Evolutionary conservation across 2,329 filamentous ascomycete species (phyloP), one percentile per base, ranked within the genome.

Genomic region (Aspergillaceae sp.): DNA sequence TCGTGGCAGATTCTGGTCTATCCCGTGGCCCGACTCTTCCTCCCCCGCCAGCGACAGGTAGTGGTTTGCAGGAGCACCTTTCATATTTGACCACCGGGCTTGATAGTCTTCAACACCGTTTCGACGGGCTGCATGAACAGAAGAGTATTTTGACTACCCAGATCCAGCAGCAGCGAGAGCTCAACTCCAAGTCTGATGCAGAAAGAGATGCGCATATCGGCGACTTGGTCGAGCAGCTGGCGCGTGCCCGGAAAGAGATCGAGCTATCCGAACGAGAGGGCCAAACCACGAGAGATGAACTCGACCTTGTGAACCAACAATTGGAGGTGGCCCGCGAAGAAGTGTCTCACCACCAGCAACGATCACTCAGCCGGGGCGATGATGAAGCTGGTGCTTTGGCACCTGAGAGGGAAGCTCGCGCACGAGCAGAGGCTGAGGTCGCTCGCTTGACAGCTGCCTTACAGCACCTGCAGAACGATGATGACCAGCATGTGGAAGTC

Each of bases 161-260:
- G 64, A 91, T 96, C 59, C 91, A 94, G 69, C 90, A 97, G 63
- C 91, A 97, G 68, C 85, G 90, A 48, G 88, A 94, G 60, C 77
- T 96, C 47, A 94, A 94, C 68, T 89, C 77, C 70, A 90, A 90
- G 60, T 89, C 87, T 1, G 88, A 94, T 55, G 74, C 72, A 9
- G 67, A 77, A 54, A 72, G 75, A 42, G 73, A 76, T 54, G 66
- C 68, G 11, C 68, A 73, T 48, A 69, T 74, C 35, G 63, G 63
- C 29, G 66, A 73, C 32, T 54, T 76, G 44, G 67, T 65, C 6
- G 67, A 70, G 46, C 65, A 76, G 53, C 52, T 74, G 54, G 74
- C 79, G 19, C 77, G 83, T 50, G 80, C 83, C 58, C 83, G 85
- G 55, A 76, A 76, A 36, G 78, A 85, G 51, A 64, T 86, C n/a